phyloP scores from a whole-genome alignment of 345 rosid species.

The Aegle marmelos region DNA sequence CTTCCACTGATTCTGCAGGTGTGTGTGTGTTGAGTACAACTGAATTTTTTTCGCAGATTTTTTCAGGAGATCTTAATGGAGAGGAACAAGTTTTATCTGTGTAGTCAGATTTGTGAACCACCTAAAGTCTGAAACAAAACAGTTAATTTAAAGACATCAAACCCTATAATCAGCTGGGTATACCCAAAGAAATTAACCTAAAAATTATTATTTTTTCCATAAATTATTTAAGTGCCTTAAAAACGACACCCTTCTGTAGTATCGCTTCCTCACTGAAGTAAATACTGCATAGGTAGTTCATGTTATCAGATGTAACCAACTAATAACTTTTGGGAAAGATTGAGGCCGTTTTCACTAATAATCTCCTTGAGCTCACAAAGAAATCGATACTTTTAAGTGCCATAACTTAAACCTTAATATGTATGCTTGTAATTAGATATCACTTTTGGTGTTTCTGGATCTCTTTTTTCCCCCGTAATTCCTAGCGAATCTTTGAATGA shows the following conservation, averaged over 20 bases:
- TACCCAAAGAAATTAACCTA: background rate
- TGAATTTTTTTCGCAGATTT: conserved; percentile 18
- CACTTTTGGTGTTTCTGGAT: background rate
- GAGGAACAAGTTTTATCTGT: background rate
- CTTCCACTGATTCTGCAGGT: conserved; percentile 22
- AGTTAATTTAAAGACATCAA: conserved; percentile 5
- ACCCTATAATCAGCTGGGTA: background rate
- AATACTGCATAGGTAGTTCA: background rate
- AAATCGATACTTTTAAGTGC: conserved; percentile 1
- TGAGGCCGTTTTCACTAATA: background rate
- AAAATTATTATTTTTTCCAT: background rate
- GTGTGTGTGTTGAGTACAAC: conserved; percentile 21
- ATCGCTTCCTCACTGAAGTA: background rate
- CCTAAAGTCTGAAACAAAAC: conserved; percentile 17
- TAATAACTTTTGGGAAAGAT: background rate
- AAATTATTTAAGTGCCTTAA: background rate
- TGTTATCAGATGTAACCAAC: background rate
- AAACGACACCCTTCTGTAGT: background rate
- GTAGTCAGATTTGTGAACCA: background rate
- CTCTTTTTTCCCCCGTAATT: background rate
- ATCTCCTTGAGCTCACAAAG: background rate
- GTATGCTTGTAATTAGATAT: conserved; percentile 6
- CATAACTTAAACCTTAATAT: background rate
- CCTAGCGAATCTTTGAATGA: background rate
- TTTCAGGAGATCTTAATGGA: background rate